Percentiles rank a stretch among this genome's conserved stretches.
phyloP scores from a whole-genome alignment of 2,329 filamentous ascomycete genomes.

The Onygenales sp. region DNA sequence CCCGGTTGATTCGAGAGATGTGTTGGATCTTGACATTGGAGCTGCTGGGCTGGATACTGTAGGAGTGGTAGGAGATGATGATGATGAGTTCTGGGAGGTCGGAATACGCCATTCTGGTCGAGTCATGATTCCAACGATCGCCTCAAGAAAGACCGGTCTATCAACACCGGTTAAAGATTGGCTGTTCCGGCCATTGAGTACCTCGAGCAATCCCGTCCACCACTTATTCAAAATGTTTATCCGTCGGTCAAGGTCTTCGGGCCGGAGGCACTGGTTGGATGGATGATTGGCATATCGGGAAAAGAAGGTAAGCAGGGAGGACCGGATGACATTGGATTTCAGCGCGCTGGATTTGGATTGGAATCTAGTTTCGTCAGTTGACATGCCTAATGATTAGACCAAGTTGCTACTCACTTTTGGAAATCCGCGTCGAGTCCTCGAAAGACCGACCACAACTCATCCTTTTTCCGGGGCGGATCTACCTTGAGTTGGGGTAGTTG shows the following conservation, averaged over 20 bases:
- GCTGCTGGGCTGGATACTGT: slow-evolving; percentile 25
- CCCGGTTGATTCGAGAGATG: slow-evolving; percentile 50
- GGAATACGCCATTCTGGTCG: slow-evolving; percentile 76
- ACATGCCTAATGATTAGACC: slow-evolving; percentile 2
- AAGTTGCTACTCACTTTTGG: slow-evolving; percentile 44
- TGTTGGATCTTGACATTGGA: slow-evolving; percentile 40
- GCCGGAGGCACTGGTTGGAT: slow-evolving; percentile 54
- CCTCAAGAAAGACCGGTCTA: slow-evolving; percentile 69
- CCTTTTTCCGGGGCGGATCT: slow-evolving; percentile 48
- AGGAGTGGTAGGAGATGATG: slow-evolving; percentile 43
- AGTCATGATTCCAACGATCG: slow-evolving; percentile 72
- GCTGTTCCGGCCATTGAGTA: slow-evolving; percentile 65
- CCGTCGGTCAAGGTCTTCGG: slow-evolving; percentile 74
- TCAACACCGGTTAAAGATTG: slow-evolving; percentile 78
- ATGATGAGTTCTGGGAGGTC: slow-evolving; percentile 42
- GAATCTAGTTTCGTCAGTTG: slow-evolving; percentile 41
- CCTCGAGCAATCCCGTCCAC: slow-evolving; percentile 76
- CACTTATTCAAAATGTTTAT: slow-evolving; percentile 77
- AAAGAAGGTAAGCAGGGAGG: slow-evolving; percentile 66
- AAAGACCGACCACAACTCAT: slow-evolving; percentile 61
- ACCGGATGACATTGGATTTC: slow-evolving; percentile 66
- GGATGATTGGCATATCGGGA: slow-evolving; percentile 58
- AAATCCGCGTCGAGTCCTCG: slow-evolving; percentile 59
- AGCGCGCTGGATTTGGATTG: slow-evolving; percentile 61
- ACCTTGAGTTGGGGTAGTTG: slow-evolving; percentile 10